These are phyloP conservation scores for Tuber microsphaerosporum DNA, from an alignment of 495 filamentous ascomycete genomes.

Conservation along the genomic window DNA sequence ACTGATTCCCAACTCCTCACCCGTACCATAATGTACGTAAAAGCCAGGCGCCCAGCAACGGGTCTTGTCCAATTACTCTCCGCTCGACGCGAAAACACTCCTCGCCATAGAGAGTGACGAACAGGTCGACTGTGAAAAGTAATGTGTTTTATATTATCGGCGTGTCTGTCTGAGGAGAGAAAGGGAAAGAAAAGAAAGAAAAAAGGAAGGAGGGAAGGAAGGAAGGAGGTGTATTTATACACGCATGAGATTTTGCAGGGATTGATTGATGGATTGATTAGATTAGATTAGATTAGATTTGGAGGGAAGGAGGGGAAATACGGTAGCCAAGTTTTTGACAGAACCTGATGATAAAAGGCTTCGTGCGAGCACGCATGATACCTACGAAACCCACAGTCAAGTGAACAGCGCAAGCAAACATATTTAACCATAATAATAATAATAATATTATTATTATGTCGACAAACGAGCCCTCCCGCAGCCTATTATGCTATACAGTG, in stretches of 20 bases:
- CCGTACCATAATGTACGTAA: slow-evolving; percentile 24
- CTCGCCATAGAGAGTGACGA: not conserved
- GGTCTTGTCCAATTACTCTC: slow-evolving; percentile 28
- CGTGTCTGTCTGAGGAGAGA: not conserved
- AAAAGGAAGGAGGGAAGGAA: no score
- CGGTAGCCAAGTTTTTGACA: not conserved
- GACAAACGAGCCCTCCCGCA: no score
- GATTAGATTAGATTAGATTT: not conserved
- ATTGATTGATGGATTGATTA: not conserved
- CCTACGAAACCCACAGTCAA: no score
- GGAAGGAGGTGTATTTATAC: not conserved
- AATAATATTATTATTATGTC: no score
- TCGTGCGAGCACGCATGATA: no score
- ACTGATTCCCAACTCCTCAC: slow-evolving; percentile 41
- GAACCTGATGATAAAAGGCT: no score
- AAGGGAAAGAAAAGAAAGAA: not conserved
- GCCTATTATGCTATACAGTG: no score
- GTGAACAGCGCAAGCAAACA: no score
- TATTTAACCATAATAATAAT: no score
- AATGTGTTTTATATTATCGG: not conserved
- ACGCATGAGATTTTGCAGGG: not conserved
- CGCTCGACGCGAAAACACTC: slow-evolving; percentile 39
- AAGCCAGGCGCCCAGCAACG: slow-evolving; percentile 40
- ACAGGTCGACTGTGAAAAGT: not conserved
- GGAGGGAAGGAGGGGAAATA: not conserved